Conservation (phyloP, 2,329 filamentous ascomycete genomes). For the Hymenoscyphus fructigenus region DNA sequence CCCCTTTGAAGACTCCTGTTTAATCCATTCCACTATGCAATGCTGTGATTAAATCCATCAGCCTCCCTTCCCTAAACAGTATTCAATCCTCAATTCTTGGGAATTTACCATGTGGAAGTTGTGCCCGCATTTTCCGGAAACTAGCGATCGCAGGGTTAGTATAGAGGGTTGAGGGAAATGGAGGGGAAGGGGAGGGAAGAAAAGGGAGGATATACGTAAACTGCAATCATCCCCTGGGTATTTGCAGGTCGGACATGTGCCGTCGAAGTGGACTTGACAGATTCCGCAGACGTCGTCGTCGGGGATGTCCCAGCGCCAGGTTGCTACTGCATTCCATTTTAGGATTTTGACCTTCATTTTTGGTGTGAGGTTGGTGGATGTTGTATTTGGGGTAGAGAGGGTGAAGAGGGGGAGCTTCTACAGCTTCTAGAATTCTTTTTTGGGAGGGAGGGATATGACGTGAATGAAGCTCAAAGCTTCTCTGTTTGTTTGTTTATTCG, state of each 20-base stretch:
- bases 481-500: constrained; percentile 1
- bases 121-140: constrained; percentile 94
- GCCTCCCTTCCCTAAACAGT: background rate
- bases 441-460: background rate
- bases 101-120: constrained; percentile 88
- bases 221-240: constrained; percentile 96
- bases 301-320: constrained; percentile 96
- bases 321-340: constrained; percentile 90
- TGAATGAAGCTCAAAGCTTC: constrained; percentile 1
- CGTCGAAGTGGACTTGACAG: constrained; percentile 96
- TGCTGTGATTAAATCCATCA: constrained; percentile 55
- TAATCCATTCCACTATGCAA: constrained; percentile 94
- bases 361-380: no score
- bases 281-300: constrained; percentile 98
- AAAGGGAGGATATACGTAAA: constrained; percentile 61
- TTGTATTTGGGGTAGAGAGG: background rate
- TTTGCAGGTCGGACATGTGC: constrained; percentile 96
- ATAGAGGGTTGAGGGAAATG: background rate
- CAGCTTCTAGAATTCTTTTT: background rate
- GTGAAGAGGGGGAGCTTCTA: background rate
- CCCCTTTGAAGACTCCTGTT: constrained; percentile 88
- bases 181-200: background rate
- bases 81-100: background rate
- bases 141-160: constrained; percentile 45
- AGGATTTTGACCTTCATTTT: constrained; percentile 93